Evolutionary conservation across 352 stramenopile species (phyloP), one percentile per base, ranked within the genome.

Genomic region (Phytophthora sp.): DNA sequence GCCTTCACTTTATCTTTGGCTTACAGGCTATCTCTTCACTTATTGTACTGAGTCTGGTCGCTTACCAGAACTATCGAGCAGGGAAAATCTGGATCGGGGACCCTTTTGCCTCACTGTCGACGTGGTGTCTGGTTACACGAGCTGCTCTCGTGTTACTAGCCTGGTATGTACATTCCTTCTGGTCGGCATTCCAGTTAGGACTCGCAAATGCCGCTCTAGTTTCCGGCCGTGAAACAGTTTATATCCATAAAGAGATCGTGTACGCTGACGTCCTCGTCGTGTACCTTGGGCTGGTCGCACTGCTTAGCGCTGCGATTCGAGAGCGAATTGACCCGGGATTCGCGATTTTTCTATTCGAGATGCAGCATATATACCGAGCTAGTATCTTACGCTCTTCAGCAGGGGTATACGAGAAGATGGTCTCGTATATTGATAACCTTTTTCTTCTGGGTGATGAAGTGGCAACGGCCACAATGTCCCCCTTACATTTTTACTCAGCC

Each of bases 51-150:
- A 15, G 50, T 2, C 11, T 69, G 4, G 62, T 69, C n/a, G 18
- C 54, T 0, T 69, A 65, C 38, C 53, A 69, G 36, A 69, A 69
- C 18, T 46, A 57, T 29, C 33, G 45, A 12, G 27, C 23, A 3
- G 61, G 61, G 0, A 69, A 69, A 42, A 23, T 78, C 9, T 82
- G 71, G 74, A 58, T 83, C 12, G 71, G 74, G 3, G 74, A 76
- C 24, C 71, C 74, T 0, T 82, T 82, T 47, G 63, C 72, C 0
- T 69, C 71, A 6, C 60, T 76, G 12, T 79, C 65, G 13, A 65
- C 54, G 5, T 41, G 51, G 35, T 66, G 45, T 1, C 51, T 79
- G 1, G 46, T 69, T 26, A 13, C 57, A 8, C 63, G 65, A 0
- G 65, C 44, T 7, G 16, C 69, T 2, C 4, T 72, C 3, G 47